These are phyloP conservation scores for Tetracladium setigerum DNA, from an alignment of 495 filamentous ascomycete species.

Conservation along the genomic window DNA sequence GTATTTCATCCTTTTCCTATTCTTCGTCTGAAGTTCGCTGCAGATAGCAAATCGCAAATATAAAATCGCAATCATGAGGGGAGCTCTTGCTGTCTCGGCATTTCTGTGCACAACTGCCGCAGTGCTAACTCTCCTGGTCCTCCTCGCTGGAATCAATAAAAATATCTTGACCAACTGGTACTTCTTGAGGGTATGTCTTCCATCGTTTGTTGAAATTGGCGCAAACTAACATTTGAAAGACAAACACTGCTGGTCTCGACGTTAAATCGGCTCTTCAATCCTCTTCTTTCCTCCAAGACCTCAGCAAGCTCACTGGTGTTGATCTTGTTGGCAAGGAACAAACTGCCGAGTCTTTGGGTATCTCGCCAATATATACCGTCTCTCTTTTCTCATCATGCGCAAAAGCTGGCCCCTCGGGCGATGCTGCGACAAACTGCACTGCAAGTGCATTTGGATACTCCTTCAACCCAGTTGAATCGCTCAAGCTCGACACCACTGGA, in stretches of 20 bases:
- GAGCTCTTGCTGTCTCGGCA: neutral
- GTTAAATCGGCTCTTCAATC: conserved; percentile 24
- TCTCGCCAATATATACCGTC: conserved; percentile 25
- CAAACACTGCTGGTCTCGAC: conserved; percentile 22
- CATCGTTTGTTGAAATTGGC: neutral
- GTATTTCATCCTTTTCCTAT: neutral
- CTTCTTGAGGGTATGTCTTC: conserved; percentile 2
- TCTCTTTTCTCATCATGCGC: conserved; percentile 28
- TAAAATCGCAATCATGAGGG: neutral
- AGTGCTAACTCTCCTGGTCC: neutral
- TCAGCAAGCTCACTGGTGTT: conserved; percentile 22
- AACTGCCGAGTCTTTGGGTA: conserved; percentile 24
- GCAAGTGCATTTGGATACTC: conserved; percentile 22
- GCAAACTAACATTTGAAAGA: conserved; percentile 8
- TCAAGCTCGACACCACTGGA: conserved; percentile 23
- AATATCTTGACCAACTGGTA: conserved; percentile 5
- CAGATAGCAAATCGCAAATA: neutral
- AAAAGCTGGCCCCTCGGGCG: conserved; percentile 10
- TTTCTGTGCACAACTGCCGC: neutral
- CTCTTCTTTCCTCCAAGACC: conserved; percentile 25
- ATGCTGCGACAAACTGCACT: conserved; percentile 17
- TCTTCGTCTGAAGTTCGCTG: neutral
- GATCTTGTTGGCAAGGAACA: conserved; percentile 25
- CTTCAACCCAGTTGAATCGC: conserved; percentile 27
- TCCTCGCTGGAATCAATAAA: neutral